A percentile compares a stretch with the other conserved stretches of the same genome.
Evolutionary conservation across 768 basidiomycete species (phyloP).

Genomic region (Clitopilus hobsonii): DNA sequence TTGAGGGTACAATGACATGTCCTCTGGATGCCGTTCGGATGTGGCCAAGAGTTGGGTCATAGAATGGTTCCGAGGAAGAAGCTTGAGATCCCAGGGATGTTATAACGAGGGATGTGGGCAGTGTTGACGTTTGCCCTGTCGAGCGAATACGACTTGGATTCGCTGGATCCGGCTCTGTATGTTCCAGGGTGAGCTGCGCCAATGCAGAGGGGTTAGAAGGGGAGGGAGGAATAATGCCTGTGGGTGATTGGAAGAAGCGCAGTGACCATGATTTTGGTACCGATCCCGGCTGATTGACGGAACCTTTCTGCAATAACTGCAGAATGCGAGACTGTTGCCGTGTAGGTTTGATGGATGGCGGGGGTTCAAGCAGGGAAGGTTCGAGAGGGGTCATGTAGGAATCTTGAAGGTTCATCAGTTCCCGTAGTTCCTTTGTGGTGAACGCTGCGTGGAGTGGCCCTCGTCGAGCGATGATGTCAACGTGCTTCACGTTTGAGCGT

Average conservation of each 20-base stretch:
- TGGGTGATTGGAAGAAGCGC: conserved; percentile 77
- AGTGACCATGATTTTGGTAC: conserved; percentile 73
- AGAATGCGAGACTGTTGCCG: conserved; percentile 66
- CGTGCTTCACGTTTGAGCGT: conserved; percentile 60
- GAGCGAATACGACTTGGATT: conserved; percentile 40
- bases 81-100: conserved; percentile 85
- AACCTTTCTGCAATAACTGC: conserved; percentile 63
- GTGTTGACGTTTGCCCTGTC: conserved; percentile 47
- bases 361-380: conserved; percentile 33
- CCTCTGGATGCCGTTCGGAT: conserved; percentile 51
- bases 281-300: conserved; percentile 41
- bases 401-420: conserved; percentile 66
- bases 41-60: conserved; percentile 50
- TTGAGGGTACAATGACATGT: conserved; percentile 33
- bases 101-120: conserved; percentile 73
- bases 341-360: conserved; percentile 29
- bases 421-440: conserved; percentile 89
- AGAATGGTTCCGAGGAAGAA: conserved; percentile 57
- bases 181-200: conserved; percentile 49
- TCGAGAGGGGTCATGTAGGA: conserved; percentile 65
- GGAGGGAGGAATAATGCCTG: conserved; percentile 30
- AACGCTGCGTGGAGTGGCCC: conserved; percentile 89
- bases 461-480: conserved; percentile 81
- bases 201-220: conserved; percentile 10
- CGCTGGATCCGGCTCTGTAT: conserved; percentile 52